Conservation (phyloP, 371 early-diverging fungal species). For the Saksenaea vasiformis region DNA sequence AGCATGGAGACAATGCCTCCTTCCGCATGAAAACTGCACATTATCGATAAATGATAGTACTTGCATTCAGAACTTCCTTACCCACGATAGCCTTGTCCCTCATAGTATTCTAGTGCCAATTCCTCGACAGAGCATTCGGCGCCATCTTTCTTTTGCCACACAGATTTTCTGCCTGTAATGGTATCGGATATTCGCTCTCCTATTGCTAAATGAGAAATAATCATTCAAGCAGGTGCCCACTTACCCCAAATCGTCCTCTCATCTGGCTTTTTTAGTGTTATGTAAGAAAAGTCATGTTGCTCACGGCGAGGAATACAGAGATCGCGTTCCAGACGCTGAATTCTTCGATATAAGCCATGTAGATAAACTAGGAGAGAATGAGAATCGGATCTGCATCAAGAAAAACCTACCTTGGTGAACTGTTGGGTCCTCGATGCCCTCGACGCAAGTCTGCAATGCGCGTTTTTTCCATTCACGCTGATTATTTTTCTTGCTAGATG, state of each 20-base stretch:
- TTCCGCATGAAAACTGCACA: constrained; percentile 63
- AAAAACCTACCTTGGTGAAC: constrained; percentile 49
- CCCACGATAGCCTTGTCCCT: constrained; percentile 58
- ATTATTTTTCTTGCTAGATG: constrained; percentile 10
- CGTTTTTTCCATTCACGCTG: constrained; percentile 47
- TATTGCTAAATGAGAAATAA: background rate
- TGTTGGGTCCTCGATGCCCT: constrained; percentile 55
- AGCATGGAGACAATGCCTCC: constrained; percentile 60
- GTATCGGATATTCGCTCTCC: constrained; percentile 41
- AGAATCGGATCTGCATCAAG: background rate
- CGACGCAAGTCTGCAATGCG: constrained; percentile 54
- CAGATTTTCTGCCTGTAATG: constrained; percentile 31
- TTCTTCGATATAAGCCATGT: constrained; percentile 36
- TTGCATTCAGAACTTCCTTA: constrained; percentile 6
- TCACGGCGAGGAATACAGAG: constrained; percentile 56
- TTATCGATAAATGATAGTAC: background rate
- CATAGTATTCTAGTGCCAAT: constrained; percentile 62
- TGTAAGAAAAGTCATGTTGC: constrained; percentile 60
- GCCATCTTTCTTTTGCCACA: constrained; percentile 57
- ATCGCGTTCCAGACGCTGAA: constrained; percentile 50
- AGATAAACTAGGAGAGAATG: constrained; percentile 27
- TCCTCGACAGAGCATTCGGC: constrained; percentile 61
- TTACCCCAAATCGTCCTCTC: constrained; percentile 44
- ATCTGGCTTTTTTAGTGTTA: constrained; percentile 43
- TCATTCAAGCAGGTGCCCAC: background rate